phyloP scores from a whole-genome alignment of 257 asterid species.

The Echites panduratus region DNA sequence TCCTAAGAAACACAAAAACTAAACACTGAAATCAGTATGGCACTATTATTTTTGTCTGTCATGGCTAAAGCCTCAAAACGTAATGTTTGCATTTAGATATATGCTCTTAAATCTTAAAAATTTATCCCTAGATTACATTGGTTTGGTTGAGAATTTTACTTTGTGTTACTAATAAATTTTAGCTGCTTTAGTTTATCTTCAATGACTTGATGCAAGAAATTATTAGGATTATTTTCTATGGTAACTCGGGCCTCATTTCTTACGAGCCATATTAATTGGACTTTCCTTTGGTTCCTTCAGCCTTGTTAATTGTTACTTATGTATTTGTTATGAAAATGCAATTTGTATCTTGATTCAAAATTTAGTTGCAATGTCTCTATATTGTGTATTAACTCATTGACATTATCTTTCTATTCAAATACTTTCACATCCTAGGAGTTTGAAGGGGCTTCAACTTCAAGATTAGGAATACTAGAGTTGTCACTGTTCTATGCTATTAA shows the following conservation, averaged over 20 bases:
- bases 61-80: not conserved
- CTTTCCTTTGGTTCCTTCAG: not conserved
- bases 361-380: not conserved
- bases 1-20: slow-evolving; percentile 4
- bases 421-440: not conserved
- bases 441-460: not conserved
- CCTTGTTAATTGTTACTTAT: not conserved
- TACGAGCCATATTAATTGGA: not conserved
- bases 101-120: not conserved
- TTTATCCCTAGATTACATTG: not conserved
- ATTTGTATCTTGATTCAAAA: not conserved
- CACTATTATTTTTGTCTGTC: not conserved
- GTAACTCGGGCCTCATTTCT: too few species aligned
- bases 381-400: not conserved
- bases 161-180: not conserved
- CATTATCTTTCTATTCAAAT: slow-evolving; percentile 2
- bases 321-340: not conserved
- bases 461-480: not conserved
- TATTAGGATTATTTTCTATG: not conserved
- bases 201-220: not conserved
- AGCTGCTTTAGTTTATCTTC: not conserved
- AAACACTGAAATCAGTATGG: not conserved
- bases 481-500: too few species aligned
- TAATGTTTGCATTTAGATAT: not conserved
- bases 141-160: not conserved